Percentiles rank a stretch among this genome's conserved stretches.
phyloP scores from a whole-genome alignment of 306 rosid genomes.

The Sechiopsis laciniata region DNA sequence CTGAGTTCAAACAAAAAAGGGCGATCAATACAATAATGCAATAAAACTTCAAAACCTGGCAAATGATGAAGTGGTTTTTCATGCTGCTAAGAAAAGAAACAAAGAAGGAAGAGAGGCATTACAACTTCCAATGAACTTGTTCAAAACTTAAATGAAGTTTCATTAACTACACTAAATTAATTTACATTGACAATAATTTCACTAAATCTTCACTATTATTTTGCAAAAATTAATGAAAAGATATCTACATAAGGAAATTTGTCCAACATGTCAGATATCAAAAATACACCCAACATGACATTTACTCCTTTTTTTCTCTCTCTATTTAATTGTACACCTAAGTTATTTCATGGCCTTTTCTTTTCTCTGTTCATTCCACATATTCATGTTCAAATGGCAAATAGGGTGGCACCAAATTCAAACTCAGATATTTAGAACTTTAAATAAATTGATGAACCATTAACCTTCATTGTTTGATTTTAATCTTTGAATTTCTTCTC shows the following conservation, averaged over 20 bases:
- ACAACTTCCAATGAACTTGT: neutral
- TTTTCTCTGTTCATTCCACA: neutral
- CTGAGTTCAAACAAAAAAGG: neutral
- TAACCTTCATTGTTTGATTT: slow-evolving; percentile 20
- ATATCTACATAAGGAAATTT: neutral
- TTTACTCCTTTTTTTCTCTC: neutral
- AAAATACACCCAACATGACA: slow-evolving; percentile 3
- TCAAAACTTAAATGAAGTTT: neutral
- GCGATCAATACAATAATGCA: neutral
- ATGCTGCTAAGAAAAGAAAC: neutral
- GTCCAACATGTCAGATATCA: slow-evolving; percentile 9
- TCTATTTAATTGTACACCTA: slow-evolving; percentile 11
- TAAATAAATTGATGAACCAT: neutral
- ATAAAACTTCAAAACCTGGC: neutral
- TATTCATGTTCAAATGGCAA: slow-evolving; percentile 8
- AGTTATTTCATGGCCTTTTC: neutral
- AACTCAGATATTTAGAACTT: neutral
- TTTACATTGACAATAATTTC: slow-evolving; percentile 10
- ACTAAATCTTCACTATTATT: slow-evolving; percentile 1
- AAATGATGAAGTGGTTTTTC: neutral
- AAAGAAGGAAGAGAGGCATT: neutral
- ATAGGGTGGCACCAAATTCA: neutral
- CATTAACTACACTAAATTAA: slow-evolving; percentile 15
- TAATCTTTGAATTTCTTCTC: slow-evolving; percentile 19
- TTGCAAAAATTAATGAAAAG: neutral